Percentiles rank a stretch among this genome's conserved stretches.
phyloP scores from a whole-genome alignment of 352 stramenopile species.

The Globisporangium ultimum region DNA sequence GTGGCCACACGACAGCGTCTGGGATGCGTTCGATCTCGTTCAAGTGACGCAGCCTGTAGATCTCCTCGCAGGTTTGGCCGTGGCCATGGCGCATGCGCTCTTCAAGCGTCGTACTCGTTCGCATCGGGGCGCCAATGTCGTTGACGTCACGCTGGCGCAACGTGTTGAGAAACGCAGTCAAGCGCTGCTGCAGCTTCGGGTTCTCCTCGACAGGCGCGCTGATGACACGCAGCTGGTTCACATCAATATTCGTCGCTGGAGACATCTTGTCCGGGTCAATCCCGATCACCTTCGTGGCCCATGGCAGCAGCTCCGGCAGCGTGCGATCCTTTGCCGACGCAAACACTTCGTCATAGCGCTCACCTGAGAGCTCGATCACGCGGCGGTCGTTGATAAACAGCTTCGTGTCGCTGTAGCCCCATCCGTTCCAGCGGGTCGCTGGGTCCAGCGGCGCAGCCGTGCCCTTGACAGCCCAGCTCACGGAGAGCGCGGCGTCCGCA shows the following conservation, averaged over 20 bases:
- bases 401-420: constrained; percentile 68
- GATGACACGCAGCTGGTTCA: constrained; percentile 27
- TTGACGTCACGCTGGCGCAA: constrained; percentile 15
- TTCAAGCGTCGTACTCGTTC: constrained; percentile 34
- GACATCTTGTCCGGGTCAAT: constrained; percentile 38
- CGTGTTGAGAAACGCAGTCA: constrained; percentile 31
- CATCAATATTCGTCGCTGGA: constrained; percentile 24
- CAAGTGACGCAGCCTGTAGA: constrained; percentile 52
- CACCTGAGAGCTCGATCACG: constrained; percentile 57
- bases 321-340: constrained; percentile 32
- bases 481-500: neutral
- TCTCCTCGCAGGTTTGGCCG: constrained; percentile 71
- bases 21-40: constrained; percentile 62
- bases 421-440: constrained; percentile 67
- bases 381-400: constrained; percentile 57
- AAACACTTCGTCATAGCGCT: constrained; percentile 67
- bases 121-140: constrained; percentile 11
- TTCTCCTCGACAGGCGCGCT: constrained; percentile 11
- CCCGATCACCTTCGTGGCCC: constrained; percentile 54
- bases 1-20: constrained; percentile 91
- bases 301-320: constrained; percentile 47
- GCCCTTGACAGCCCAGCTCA: constrained; percentile 2
- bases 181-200: constrained; percentile 15
- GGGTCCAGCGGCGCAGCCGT: constrained; percentile 16
- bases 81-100: constrained; percentile 66